Percentiles rank a stretch among this genome's conserved stretches.
phyloP scores from a whole-genome alignment of 805 yeast genomes.

The Peterozyma toletana region DNA sequence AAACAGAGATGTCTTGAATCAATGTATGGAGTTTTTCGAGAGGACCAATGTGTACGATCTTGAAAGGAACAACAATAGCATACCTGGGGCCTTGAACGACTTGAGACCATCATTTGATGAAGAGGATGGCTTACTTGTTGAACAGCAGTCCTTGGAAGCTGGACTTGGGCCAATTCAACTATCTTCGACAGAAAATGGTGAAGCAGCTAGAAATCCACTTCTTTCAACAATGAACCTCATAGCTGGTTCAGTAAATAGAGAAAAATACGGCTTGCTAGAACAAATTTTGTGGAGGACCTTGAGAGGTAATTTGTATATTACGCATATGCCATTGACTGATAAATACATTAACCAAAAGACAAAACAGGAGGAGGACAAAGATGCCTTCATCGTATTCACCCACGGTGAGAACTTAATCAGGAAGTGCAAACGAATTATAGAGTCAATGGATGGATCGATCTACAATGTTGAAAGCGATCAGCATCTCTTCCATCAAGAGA shows the following conservation, averaged over 20 bases:
- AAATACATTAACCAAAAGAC: slow-evolving; percentile 54
- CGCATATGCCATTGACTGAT: slow-evolving; percentile 66
- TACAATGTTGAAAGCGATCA: slow-evolving; percentile 46
- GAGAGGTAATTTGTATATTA: slow-evolving; percentile 85
- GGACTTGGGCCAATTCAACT: slow-evolving; percentile 16
- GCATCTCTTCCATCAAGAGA: slow-evolving; percentile 33
- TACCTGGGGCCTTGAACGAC: slow-evolving; percentile 16
- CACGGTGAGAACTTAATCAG: slow-evolving; percentile 73
- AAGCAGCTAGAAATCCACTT: slow-evolving; percentile 19
- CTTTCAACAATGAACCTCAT: slow-evolving; percentile 41
- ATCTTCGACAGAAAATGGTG: slow-evolving; percentile 6
- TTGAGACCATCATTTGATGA: slow-evolving; percentile 19
- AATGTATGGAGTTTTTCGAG: slow-evolving; percentile 27
- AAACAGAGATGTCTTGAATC: slow-evolving; percentile 48
- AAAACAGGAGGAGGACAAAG: slow-evolving; percentile 53
- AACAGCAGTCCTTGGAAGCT: slow-evolving; percentile 18
- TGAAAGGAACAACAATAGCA: slow-evolving; percentile 18
- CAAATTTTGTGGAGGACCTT: slow-evolving; percentile 86
- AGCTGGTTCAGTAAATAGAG: slow-evolving; percentile 75
- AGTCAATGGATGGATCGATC: slow-evolving; percentile 79
- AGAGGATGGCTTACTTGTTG: slow-evolving; percentile 15
- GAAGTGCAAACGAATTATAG: slow-evolving; percentile 73
- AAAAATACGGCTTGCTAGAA: slow-evolving; percentile 63
- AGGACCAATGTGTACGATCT: slow-evolving; percentile 18
- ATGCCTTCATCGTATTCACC: slow-evolving; percentile 82